Conservation (phyloP, 176 grass and related monocot species). For the Zea mays region DNA sequence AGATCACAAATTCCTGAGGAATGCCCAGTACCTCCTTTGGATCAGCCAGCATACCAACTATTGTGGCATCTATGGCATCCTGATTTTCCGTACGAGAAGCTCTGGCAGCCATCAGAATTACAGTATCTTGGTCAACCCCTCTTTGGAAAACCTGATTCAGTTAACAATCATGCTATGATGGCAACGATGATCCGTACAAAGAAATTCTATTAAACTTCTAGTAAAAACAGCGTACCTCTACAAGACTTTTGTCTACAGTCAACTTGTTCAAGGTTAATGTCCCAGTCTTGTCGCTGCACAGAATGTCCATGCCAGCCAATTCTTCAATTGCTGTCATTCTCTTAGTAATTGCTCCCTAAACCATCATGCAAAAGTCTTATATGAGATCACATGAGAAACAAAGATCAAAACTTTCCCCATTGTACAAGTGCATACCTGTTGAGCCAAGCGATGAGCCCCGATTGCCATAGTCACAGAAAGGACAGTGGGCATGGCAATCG, state of each 20-base stretch:
- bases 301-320: slow-evolving; percentile 95
- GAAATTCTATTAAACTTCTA: not conserved
- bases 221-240: slow-evolving; percentile 53
- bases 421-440: slow-evolving; percentile 53
- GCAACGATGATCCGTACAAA: not conserved
- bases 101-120: slow-evolving; percentile 84
- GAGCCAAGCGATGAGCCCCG: slow-evolving; percentile 73
- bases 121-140: slow-evolving; percentile 63
- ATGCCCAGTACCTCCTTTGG: slow-evolving; percentile 72
- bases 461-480: slow-evolving; percentile 99
- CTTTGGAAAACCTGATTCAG: slow-evolving; percentile 70
- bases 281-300: slow-evolving; percentile 91
- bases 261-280: slow-evolving; percentile 92
- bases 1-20: slow-evolving; percentile 7
- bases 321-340: slow-evolving; percentile 97
- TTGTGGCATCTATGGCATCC: slow-evolving; percentile 93
- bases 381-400: slow-evolving; percentile 20
- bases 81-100: slow-evolving; percentile 89
- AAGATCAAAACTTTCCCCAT: slow-evolving; percentile 12
- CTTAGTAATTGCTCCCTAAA: slow-evolving; percentile 92
- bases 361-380: slow-evolving; percentile 18
- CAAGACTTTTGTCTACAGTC: slow-evolving; percentile 78
- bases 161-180: slow-evolving; percentile 25
- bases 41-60: slow-evolving; percentile 92
- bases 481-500: slow-evolving; percentile 94